Conservation (phyloP, 176 grass and related monocot species). For the Pontederia paniculata region DNA sequence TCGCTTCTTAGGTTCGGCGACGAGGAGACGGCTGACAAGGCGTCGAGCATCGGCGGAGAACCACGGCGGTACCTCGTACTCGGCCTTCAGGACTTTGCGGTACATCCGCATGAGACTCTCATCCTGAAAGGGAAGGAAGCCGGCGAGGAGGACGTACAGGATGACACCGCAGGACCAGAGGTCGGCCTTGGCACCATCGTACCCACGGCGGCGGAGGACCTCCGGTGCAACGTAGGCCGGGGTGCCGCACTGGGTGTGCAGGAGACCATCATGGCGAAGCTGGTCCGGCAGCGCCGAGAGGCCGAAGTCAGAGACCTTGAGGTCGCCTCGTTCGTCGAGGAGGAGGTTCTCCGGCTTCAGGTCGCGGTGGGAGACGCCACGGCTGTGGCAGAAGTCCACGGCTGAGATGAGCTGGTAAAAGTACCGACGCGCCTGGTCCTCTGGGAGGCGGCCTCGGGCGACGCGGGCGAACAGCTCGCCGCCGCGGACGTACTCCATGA, state of each 20-base stretch:
- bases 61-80: constrained; percentile 76
- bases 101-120: constrained; percentile 81
- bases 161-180: constrained; percentile 97
- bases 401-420: constrained; percentile 85
- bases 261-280: constrained; percentile 59
- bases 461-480: constrained; percentile 8
- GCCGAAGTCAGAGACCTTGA: constrained; percentile 97
- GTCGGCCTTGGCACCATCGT: constrained; percentile 66
- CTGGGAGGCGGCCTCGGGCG: not conserved
- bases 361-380: constrained; percentile 87
- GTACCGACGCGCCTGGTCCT: constrained; percentile 27
- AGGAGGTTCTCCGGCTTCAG: constrained; percentile 97
- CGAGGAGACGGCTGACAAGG: constrained; percentile 64
- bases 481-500: constrained; percentile 18
- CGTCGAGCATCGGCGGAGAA: constrained; percentile 60
- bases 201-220: constrained; percentile 66
- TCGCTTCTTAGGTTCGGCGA: constrained; percentile 62
- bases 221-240: constrained; percentile 95
- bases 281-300: constrained; percentile 93
- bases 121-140: constrained; percentile 77
- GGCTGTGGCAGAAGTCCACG: constrained; percentile 86
- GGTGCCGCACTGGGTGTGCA: constrained; percentile 98
- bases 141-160: constrained; percentile 81
- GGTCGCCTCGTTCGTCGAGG: constrained; percentile 41
- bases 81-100: constrained; percentile 71